Evolutionary conservation across 2,329 filamentous ascomycete genomes (phyloP).

Genomic region (Phialocephala subalpina): DNA sequence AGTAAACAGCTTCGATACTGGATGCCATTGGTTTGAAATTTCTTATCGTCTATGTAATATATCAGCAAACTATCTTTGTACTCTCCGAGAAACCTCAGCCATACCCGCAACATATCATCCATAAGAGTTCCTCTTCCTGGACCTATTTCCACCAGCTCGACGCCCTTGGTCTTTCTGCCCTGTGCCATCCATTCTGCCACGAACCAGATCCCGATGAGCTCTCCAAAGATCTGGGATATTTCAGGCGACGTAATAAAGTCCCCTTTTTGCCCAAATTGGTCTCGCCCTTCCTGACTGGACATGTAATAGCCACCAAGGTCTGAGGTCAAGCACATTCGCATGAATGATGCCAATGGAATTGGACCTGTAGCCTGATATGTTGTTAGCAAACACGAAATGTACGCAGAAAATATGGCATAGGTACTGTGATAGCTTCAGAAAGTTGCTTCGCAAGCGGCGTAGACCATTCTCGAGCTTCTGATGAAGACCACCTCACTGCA

Average conservation of each 20-base stretch:
- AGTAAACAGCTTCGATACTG: conserved; percentile 86
- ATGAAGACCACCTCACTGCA: conserved; percentile 41
- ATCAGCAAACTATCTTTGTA: conserved; percentile 21
- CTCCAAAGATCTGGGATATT: conserved; percentile 96
- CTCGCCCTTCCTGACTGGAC: conserved; percentile 70
- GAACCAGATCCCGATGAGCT: conserved; percentile 93
- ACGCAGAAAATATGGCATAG: conserved; percentile 22
- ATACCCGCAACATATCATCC: conserved; percentile 91
- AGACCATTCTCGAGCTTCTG: conserved; percentile 70
- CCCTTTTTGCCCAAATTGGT: conserved; percentile 91
- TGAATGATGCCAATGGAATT: conserved; percentile 90
- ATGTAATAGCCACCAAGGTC: conserved; percentile 96
- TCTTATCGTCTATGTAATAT: conserved; percentile 72
- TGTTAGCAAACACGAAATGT: conserved; percentile 39
- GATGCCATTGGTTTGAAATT: conserved; percentile 81
- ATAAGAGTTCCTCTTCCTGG: conserved; percentile 95
- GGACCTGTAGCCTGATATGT: conserved; percentile 79
- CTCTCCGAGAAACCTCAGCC: conserved; percentile 41
- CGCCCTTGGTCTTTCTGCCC: conserved; percentile 73
- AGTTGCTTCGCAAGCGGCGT: conserved; percentile 91
- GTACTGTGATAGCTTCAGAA: conserved; percentile 84
- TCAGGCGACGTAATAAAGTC: conserved; percentile 98
- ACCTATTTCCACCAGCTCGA: conserved; percentile 93
- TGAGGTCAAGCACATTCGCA: conserved; percentile 97
- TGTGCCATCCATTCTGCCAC: conserved; percentile 97